These are phyloP conservation scores for Eragrostis curvula DNA, from an alignment of 176 grass and related monocot genomes.

Conservation along the genomic window DNA sequence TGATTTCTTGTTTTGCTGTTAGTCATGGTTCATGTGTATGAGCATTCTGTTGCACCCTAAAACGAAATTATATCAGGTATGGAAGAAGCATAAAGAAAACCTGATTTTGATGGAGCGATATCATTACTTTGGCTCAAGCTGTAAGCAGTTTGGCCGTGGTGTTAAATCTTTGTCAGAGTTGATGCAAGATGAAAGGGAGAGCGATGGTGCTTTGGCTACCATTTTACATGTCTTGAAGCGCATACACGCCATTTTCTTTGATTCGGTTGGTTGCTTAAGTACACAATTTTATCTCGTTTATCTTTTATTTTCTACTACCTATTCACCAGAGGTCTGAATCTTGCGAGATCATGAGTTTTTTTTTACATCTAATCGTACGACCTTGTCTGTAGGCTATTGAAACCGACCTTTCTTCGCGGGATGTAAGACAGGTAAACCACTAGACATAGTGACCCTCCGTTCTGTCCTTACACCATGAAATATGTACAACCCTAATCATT, in stretches of 20 bases:
- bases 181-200: constrained; percentile 86
- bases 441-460: not conserved
- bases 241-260: constrained; percentile 78
- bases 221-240: constrained; percentile 79
- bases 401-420: constrained; percentile 53
- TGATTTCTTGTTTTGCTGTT: not conserved
- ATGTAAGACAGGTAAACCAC: constrained; percentile 72
- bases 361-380: not conserved
- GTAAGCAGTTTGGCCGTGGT: constrained; percentile 57
- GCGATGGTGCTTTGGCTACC: constrained; percentile 75
- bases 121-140: constrained; percentile 90
- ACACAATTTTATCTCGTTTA: constrained; percentile 1
- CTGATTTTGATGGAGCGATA: constrained; percentile 94
- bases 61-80: constrained; percentile 59
- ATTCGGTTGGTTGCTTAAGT: constrained; percentile 57
- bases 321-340: not conserved
- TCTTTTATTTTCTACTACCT: constrained; percentile 3
- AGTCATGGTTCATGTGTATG: constrained; percentile 7
- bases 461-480: constrained; percentile 3
- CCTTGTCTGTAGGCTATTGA: constrained; percentile 54
- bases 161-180: constrained; percentile 69
- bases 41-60: not conserved
- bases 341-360: not conserved
- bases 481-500: not conserved
- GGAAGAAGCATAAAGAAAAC: constrained; percentile 91